These are phyloP conservation scores for Phaeosphaeria sp. DNA, from an alignment of 2,329 filamentous ascomycete genomes.

Conservation along the genomic window DNA sequence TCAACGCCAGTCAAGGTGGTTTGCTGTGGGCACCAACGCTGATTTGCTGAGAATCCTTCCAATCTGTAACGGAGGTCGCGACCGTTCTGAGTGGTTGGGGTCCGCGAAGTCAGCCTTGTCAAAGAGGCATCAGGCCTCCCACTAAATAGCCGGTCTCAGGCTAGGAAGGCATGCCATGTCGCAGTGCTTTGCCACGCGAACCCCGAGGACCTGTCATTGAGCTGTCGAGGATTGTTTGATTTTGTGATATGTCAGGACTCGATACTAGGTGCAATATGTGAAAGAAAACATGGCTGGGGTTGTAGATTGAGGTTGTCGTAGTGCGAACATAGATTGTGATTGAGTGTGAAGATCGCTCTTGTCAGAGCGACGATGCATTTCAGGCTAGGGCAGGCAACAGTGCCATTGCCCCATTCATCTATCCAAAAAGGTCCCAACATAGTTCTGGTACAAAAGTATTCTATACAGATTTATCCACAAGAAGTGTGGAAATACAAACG, in stretches of 20 bases:
- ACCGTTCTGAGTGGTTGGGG: conserved; percentile 13
- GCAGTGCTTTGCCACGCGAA: conserved; percentile 25
- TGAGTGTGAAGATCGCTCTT: conserved; percentile 2
- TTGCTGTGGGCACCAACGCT: conserved; percentile 3
- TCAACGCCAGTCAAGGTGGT: conserved; percentile 8
- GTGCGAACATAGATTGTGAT: background rate
- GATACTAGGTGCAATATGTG: background rate
- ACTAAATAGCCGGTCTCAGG: conserved; percentile 40
- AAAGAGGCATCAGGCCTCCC: conserved; percentile 38
- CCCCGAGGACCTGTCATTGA: conserved; percentile 8
- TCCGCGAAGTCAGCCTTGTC: conserved; percentile 43
- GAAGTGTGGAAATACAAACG: conserved; percentile 24
- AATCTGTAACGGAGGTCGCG: conserved; percentile 4
- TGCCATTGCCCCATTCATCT: conserved; percentile 26
- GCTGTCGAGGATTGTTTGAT: background rate
- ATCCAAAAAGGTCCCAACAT: conserved; percentile 29
- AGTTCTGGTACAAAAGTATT: conserved; percentile 6
- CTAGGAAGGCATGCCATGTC: conserved; percentile 18
- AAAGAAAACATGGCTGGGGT: background rate
- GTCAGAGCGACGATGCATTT: conserved; percentile 12
- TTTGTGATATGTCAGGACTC: background rate
- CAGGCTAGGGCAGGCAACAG: conserved; percentile 34
- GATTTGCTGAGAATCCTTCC: conserved; percentile 9
- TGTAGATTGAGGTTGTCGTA: background rate
- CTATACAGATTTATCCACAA: conserved; percentile 19